Conservation (phyloP, 2,329 filamentous ascomycete species). For the Neofusicoccum sp. region DNA sequence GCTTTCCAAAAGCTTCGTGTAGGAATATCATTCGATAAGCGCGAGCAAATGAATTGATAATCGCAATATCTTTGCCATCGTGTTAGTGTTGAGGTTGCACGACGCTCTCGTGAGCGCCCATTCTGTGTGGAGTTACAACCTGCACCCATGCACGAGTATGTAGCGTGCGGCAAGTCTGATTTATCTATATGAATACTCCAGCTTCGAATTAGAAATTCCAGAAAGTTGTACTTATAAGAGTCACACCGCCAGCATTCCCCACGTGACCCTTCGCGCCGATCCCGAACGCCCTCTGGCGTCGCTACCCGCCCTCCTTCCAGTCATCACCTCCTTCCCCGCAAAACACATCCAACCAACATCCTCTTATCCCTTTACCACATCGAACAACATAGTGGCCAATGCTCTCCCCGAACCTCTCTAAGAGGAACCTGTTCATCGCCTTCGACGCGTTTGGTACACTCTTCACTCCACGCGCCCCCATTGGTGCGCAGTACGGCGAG, state of each 20-base stretch:
- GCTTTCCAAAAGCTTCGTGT: background rate
- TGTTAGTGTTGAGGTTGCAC: too few relatives aligned
- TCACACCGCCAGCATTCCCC: background rate
- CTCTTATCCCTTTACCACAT: background rate
- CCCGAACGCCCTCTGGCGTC: background rate
- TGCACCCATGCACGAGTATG: background rate
- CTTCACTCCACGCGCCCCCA: slow-evolving; percentile 55
- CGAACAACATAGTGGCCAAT: background rate
- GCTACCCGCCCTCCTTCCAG: background rate
- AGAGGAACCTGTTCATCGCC: slow-evolving; percentile 57
- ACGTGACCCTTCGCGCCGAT: slow-evolving; percentile 11
- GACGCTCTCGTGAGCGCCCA: too few relatives aligned
- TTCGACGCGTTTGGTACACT: slow-evolving; percentile 70
- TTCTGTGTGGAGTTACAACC: too few relatives aligned
- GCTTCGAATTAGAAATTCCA: too few relatives aligned
- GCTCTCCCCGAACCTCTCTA: background rate
- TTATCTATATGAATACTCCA: too few relatives aligned
- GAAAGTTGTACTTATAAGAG: too few relatives aligned
- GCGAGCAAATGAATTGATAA: background rate
- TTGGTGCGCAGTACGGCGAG: slow-evolving; percentile 58
- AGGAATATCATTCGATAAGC: slow-evolving; percentile 7
- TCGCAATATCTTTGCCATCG: background rate
- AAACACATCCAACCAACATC: background rate
- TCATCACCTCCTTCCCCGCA: too few relatives aligned
- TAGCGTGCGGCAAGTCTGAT: too few relatives aligned